phyloP scores from a whole-genome alignment of 2,329 filamentous ascomycete genomes.

The Gliomastix tumulicola region DNA sequence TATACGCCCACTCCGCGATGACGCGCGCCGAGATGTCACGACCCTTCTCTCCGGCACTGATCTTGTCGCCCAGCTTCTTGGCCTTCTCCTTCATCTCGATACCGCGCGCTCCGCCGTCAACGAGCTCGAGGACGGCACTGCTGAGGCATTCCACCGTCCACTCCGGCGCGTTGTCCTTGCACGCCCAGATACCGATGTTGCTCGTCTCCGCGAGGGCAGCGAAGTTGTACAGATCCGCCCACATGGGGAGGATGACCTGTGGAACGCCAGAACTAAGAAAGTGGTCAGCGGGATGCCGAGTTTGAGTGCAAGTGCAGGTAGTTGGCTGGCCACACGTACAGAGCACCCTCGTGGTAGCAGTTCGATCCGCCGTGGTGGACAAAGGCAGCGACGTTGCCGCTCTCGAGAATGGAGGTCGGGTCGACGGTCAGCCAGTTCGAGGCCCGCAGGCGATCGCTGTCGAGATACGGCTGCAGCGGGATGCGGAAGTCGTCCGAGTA shows the following conservation, averaged over 20 bases:
- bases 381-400: conserved; percentile 17
- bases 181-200: conserved; percentile 29
- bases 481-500: conserved; percentile 5
- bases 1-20: no score
- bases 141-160: conserved; percentile 14
- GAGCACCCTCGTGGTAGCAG: conserved; percentile 30
- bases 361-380: conserved; percentile 28
- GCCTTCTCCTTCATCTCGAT: no score
- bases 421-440: conserved; percentile 15
- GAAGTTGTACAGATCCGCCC: conserved; percentile 36
- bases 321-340: conserved; percentile 18
- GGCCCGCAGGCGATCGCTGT: conserved; percentile 7
- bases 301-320: background rate
- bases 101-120: no score
- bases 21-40: no score
- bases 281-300: background rate
- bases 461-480: conserved; percentile 5
- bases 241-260: conserved; percentile 34
- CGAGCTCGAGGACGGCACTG: conserved; percentile 12
- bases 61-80: no score
- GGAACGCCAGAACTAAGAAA: conserved; percentile 28
- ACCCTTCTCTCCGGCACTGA: no score
- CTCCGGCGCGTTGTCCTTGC: conserved; percentile 17
- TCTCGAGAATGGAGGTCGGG: conserved; percentile 18
- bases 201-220: conserved; percentile 32